Base-by-base conservation (phyloP, 1,284 basidiomycete genomes). In the Ceratobasidium sp. region DNA sequence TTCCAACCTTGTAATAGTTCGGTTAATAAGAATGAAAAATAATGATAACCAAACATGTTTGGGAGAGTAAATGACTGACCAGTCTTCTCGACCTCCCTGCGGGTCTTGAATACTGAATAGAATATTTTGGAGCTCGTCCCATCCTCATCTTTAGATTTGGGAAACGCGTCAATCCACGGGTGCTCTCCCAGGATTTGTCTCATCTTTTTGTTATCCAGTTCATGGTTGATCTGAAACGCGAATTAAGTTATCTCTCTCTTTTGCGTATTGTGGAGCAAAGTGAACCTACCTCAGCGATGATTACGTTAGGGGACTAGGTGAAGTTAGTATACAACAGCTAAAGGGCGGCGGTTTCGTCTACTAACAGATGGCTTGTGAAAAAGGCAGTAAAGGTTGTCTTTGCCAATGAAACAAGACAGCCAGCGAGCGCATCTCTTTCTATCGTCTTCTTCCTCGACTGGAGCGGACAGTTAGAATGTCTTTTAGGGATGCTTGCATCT, bases 51-150 rank as follows among this genome's bases (percentile, higher is more conserved):
- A n/a, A 28, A 44, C 26, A 14, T 35, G 18, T 5, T 35, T 28
- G 8, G 43, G 32, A 58, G 18, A 1, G n/a, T 32, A 23, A 14
- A 11, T 16, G n/a, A 30, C 41, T 18, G 26, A 70, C 67, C 67
- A 14, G 67, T 70, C 44, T 70, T 70, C 26, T 70, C 67, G 14
- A 70, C 67, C 23, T 70, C 67, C 41, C 67, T 43, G 11, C 67
- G 67, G 13, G 23, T 59, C 8, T n/a, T 11, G 21, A 70, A 70
- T 16, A 46, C 50, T 23, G 67, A 70, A 16, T 50, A 50, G 32
- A 70, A 70, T 38, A 70, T 21, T 30, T 32, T 35, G 7, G 67
- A 70, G 30, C 30, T 32, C 13, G 55, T 59, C 7, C 35, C 14
- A 1, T 57, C 67, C 9, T 70, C 67, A 11, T 44, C 41, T 23